Evolutionary conservation across 2,329 filamentous ascomycete species (phyloP).

Genomic region (Alternaria atra): DNA sequence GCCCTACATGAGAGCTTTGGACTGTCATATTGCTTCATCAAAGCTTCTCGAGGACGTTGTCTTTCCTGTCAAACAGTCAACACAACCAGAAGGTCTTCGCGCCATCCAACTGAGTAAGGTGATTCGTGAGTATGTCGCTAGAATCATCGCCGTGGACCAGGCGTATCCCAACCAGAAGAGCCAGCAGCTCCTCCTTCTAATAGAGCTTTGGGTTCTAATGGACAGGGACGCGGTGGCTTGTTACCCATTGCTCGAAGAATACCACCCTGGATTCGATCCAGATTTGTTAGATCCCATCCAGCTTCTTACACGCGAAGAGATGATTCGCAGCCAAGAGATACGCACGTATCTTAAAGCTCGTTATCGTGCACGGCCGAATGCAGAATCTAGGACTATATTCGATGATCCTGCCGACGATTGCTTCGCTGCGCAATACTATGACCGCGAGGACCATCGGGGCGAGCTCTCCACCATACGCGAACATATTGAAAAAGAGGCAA

Average conservation of each 20-base stretch:
- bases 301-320: conserved; percentile 57
- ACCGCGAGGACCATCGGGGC: conserved; percentile 34
- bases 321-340: conserved; percentile 61
- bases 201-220: conserved; percentile 67
- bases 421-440: conserved; percentile 60
- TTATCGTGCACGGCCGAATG: conserved; percentile 20
- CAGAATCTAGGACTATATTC: conserved; percentile 57
- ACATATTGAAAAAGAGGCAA: conserved; percentile 49
- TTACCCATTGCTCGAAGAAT: conserved; percentile 61
- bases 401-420: conserved; percentile 53
- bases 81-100: background rate
- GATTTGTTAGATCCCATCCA: conserved; percentile 65
- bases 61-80: conserved; percentile 41
- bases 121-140: conserved; percentile 18
- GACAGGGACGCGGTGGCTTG: conserved; percentile 58
- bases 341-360: conserved; percentile 61
- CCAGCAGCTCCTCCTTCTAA: conserved; percentile 61
- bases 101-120: conserved; percentile 55
- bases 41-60: conserved; percentile 27
- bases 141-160: conserved; percentile 31
- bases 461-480: conserved; percentile 43
- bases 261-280: conserved; percentile 61
- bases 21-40: conserved; percentile 22
- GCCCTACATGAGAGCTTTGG: conserved; percentile 21
- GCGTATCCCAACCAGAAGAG: conserved; percentile 61